Evolutionary conservation across 306 rosid species (phyloP).

Genomic region (Prunus padus): DNA sequence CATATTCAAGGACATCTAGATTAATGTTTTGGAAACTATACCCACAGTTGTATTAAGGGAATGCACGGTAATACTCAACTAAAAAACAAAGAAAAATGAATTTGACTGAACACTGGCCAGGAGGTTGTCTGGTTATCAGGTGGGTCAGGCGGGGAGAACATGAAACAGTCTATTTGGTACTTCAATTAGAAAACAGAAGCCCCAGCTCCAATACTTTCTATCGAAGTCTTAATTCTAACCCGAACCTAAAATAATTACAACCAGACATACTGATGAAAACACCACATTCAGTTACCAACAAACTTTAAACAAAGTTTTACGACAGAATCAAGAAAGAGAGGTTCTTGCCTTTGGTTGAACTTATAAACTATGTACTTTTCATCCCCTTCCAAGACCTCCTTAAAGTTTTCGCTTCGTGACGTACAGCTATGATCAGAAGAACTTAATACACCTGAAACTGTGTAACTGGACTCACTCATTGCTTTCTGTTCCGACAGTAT

Average conservation of each 20-base stretch:
- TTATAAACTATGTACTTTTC: constrained; percentile 49
- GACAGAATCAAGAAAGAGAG: not conserved
- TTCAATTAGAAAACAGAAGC: not conserved
- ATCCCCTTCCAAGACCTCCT: constrained; percentile 50
- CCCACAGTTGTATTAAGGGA: not conserved
- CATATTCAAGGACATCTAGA: not conserved
- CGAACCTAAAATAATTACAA: not conserved
- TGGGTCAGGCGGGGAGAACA: not conserved
- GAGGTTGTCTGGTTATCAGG: not conserved
- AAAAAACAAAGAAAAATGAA: not conserved
- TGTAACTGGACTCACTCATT: constrained; percentile 47
- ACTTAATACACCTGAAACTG: constrained; percentile 73
- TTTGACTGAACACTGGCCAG: not conserved
- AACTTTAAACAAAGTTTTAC: not conserved
- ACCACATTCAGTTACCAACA: not conserved
- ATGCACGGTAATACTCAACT: not conserved
- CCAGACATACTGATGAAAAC: not conserved
- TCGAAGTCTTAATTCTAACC: not conserved
- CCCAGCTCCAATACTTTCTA: not conserved
- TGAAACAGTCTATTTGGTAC: not conserved
- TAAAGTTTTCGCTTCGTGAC: constrained; percentile 60
- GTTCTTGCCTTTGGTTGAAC: constrained; percentile 66
- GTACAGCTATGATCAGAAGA: constrained; percentile 52
- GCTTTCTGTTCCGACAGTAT: constrained; percentile 57
- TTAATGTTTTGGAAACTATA: not conserved